phyloP scores from a whole-genome alignment of 1,139 yeast genomes.

The Yamadazyma atmosphaerica region DNA sequence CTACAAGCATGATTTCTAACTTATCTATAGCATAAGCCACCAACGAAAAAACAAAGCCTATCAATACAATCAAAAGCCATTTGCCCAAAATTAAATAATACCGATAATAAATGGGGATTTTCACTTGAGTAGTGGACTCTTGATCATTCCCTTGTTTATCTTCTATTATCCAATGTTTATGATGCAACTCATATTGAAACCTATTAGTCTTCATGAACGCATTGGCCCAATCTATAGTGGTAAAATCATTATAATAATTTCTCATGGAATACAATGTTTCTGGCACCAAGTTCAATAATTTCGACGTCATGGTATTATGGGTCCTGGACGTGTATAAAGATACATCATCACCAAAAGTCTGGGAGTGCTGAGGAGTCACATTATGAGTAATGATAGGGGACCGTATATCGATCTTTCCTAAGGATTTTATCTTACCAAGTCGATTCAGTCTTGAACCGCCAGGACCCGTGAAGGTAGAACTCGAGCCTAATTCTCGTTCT shows the following conservation, averaged over 20 bases:
- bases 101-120: constrained; percentile 26
- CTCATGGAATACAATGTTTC: constrained; percentile 23
- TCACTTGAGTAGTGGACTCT: constrained; percentile 1
- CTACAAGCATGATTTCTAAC: constrained; percentile 52
- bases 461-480: too few species aligned
- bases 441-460: constrained; percentile 2
- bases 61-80: constrained; percentile 52
- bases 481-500: constrained; percentile 2
- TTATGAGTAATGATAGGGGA: constrained; percentile 17
- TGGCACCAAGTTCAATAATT: constrained; percentile 19
- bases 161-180: constrained; percentile 18
- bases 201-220: constrained; percentile 51
- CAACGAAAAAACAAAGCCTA: constrained; percentile 50
- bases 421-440: constrained; percentile 20
- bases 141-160: neutral
- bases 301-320: constrained; percentile 20
- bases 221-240: constrained; percentile 69
- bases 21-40: constrained; percentile 55
- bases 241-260: constrained; percentile 59
- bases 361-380: constrained; percentile 13
- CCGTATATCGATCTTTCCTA: constrained; percentile 24
- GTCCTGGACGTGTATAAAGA: constrained; percentile 21
- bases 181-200: constrained; percentile 40
- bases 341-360: constrained; percentile 9
- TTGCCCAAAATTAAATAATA: constrained; percentile 31